These are phyloP conservation scores for Iris macrosiphon DNA, from an alignment of 106 monocot genomes.

Conservation along the genomic window DNA sequence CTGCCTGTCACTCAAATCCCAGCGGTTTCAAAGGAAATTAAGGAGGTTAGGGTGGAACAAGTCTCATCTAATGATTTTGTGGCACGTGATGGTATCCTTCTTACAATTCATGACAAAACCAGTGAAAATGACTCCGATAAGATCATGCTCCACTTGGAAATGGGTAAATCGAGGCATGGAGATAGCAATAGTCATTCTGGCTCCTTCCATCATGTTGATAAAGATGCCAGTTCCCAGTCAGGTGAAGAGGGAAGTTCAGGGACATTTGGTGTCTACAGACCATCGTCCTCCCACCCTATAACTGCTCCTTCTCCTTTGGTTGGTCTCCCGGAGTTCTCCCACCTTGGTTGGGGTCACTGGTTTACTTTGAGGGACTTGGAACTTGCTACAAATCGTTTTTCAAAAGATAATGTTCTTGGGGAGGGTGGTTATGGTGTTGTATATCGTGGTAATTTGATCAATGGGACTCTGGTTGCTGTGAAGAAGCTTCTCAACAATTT, in stretches of 20 bases:
- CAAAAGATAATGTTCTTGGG: constrained; percentile 82
- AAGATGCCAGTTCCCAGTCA: constrained; percentile 42
- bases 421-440: constrained; percentile 97
- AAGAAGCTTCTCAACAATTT: constrained; percentile 92
- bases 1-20: constrained; percentile 65
- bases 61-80: constrained; percentile 34
- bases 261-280: constrained; percentile 20
- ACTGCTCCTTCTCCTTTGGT: constrained; percentile 64
- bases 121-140: constrained; percentile 42
- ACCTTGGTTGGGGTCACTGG: constrained; percentile 98
- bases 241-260: constrained; percentile 52
- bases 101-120: constrained; percentile 37
- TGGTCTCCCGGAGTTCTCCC: constrained; percentile 83
- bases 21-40: constrained; percentile 77
- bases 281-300: constrained; percentile 36
- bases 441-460: constrained; percentile 66
- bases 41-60: constrained; percentile 71
- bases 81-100: constrained; percentile 29
- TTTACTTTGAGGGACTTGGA: constrained; percentile 91
- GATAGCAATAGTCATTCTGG: constrained; percentile 40
- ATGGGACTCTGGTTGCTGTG: constrained; percentile 76
- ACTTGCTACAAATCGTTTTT: constrained; percentile 70
- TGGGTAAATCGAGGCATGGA: constrained; percentile 32
- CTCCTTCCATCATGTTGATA: constrained; percentile 49
- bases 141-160: constrained; percentile 37